Percentiles rank a stretch among this genome's conserved stretches.
These are phyloP conservation scores for Wickerhamiella kurtzmanii DNA, from an alignment of 805 yeast species.

Conservation along the genomic window DNA sequence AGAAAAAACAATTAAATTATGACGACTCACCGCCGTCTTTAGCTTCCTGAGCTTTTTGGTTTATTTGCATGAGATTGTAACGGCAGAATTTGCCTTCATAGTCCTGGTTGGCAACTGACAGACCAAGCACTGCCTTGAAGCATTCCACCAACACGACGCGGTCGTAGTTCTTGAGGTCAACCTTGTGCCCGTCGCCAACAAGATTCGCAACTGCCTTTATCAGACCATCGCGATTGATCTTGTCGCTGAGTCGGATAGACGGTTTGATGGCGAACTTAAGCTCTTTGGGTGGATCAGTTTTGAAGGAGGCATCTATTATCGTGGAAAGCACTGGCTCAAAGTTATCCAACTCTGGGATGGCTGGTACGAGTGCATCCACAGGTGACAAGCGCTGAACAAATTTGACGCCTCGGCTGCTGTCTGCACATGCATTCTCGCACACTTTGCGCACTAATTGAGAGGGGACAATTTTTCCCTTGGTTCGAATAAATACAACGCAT, in stretches of 20 bases:
- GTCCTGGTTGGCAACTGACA: slow-evolving; percentile 50
- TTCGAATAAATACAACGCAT: slow-evolving; percentile 64
- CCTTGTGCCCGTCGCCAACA: slow-evolving; percentile 65
- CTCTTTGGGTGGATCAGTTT: slow-evolving; percentile 42
- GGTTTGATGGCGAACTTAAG: slow-evolving; percentile 69
- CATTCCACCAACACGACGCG: slow-evolving; percentile 74
- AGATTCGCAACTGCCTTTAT: slow-evolving; percentile 56
- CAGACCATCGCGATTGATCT: slow-evolving; percentile 57
- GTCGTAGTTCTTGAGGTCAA: slow-evolving; percentile 69
- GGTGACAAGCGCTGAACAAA: slow-evolving; percentile 75
- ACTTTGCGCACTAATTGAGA: slow-evolving; percentile 51
- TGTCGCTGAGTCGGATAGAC: slow-evolving; percentile 62
- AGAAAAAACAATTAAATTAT: background rate
- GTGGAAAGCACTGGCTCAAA: slow-evolving; percentile 27
- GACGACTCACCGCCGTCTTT: background rate
- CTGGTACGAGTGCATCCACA: slow-evolving; percentile 49
- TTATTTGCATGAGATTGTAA: slow-evolving; percentile 70
- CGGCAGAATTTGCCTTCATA: slow-evolving; percentile 48
- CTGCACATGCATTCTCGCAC: slow-evolving; percentile 42
- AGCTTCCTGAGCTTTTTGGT: slow-evolving; percentile 20
- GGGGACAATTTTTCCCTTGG: slow-evolving; percentile 68
- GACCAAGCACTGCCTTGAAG: slow-evolving; percentile 77
- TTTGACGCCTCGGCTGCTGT: slow-evolving; percentile 25
- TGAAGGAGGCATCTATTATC: background rate
- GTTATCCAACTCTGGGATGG: slow-evolving; percentile 52